Percentiles rank a stretch among this genome's conserved stretches.
These are phyloP conservation scores for Epichloe brachyelytri DNA, from an alignment of 2,329 filamentous ascomycete species.

Conservation along the genomic window DNA sequence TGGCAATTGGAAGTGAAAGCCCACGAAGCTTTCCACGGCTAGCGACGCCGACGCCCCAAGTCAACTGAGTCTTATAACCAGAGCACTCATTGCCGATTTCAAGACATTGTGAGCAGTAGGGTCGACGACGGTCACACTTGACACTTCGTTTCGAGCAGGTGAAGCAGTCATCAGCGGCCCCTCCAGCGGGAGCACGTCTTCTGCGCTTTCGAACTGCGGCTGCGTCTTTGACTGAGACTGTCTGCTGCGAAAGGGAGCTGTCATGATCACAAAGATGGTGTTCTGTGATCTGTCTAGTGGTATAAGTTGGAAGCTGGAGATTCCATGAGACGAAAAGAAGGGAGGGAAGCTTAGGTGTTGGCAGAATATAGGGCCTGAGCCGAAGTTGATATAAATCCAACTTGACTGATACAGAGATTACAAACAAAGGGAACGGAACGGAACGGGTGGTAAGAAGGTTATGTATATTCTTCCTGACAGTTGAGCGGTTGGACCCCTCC, in stretches of 20 bases:
- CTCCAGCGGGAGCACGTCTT: conserved; percentile 76
- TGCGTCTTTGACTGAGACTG: conserved; percentile 34
- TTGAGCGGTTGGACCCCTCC: not conserved
- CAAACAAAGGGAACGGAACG: conserved; percentile 3
- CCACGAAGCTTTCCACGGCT: conserved; percentile 90
- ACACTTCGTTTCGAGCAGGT: conserved; percentile 72
- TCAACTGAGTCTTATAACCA: conserved; percentile 92
- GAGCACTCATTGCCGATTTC: conserved; percentile 86
- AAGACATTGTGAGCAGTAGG: conserved; percentile 90
- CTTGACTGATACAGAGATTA: conserved; percentile 3
- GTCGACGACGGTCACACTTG: conserved; percentile 81
- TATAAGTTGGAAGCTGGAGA: not conserved
- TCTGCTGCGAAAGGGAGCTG: conserved; percentile 33
- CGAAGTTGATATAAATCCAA: not conserved
- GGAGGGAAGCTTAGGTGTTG: too few species aligned
- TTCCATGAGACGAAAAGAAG: not conserved
- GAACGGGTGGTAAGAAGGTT: conserved; percentile 10
- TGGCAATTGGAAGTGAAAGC: conserved; percentile 60
- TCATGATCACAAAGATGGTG: conserved; percentile 25
- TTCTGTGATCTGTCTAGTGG: too few species aligned
- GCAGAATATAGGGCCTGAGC: not conserved
- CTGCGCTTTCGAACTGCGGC: conserved; percentile 55
- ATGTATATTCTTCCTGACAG: conserved; percentile 12
- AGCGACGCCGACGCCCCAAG: conserved; percentile 91
- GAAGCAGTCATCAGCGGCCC: conserved; percentile 91